These are phyloP conservation scores for Lobosporangium transversale DNA, from an alignment of 192 early-diverging fungal species.

Conservation along the genomic window DNA sequence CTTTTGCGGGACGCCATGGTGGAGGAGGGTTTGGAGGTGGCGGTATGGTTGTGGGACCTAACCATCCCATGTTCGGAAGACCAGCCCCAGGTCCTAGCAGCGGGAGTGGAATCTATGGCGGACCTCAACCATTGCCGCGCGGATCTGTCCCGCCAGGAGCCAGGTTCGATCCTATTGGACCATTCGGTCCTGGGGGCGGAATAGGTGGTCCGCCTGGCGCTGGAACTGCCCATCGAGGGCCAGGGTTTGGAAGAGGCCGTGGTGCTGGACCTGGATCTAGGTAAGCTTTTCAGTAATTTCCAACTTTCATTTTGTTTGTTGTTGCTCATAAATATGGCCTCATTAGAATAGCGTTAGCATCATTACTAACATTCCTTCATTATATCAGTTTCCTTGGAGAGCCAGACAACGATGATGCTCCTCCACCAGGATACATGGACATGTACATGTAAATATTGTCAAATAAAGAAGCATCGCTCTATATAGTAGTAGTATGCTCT, in stretches of 20 bases:
- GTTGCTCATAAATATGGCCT: slow-evolving; percentile 22
- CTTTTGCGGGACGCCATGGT: slow-evolving; percentile 54
- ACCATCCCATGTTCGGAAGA: slow-evolving; percentile 87
- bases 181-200: slow-evolving; percentile 67
- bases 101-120: slow-evolving; percentile 62
- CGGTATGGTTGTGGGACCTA: slow-evolving; percentile 89
- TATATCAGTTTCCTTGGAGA: slow-evolving; percentile 69
- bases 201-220: slow-evolving; percentile 38
- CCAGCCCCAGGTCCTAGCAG: slow-evolving; percentile 44
- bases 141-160: slow-evolving; percentile 87
- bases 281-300: slow-evolving; percentile 31
- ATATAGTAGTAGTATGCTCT: no score
- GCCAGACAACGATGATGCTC: slow-evolving; percentile 79
- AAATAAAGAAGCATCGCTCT: no score
- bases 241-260: slow-evolving; percentile 30
- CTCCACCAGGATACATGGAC: slow-evolving; percentile 71
- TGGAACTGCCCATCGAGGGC: slow-evolving; percentile 43
- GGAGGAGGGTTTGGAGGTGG: slow-evolving; percentile 28
- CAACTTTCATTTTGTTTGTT: not conserved
- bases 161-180: slow-evolving; percentile 91
- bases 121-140: slow-evolving; percentile 70
- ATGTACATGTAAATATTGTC: slow-evolving; percentile 71
- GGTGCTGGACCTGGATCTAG: slow-evolving; percentile 50
- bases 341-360: not conserved
- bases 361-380: slow-evolving; percentile 4